Percentiles rank a stretch among this genome's conserved stretches.
Conservation (phyloP, 352 stramenopile species). For the Pythium phragmitis region DNA sequence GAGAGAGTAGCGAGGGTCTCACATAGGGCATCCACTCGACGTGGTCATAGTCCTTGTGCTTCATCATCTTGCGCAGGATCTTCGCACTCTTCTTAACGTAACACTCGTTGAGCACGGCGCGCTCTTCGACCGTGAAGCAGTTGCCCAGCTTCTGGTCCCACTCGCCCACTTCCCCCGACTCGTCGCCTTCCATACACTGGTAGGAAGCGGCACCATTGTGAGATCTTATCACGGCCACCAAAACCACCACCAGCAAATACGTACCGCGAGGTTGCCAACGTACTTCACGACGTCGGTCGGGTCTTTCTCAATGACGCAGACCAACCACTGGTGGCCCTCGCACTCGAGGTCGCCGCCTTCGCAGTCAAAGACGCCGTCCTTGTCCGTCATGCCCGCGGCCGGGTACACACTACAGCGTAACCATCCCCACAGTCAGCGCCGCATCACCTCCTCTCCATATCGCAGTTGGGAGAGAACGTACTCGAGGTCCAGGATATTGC, state of each 20-base stretch:
- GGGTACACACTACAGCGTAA: constrained; percentile 50
- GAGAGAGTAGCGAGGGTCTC: constrained; percentile 15
- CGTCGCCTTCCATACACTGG: constrained; percentile 76
- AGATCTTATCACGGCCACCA: neutral
- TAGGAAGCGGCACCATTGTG: neutral
- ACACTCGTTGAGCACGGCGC: constrained; percentile 52
- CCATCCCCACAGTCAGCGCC: neutral
- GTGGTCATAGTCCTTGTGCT: constrained; percentile 41
- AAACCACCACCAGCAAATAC: constrained; percentile 12
- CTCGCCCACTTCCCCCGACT: constrained; percentile 64
- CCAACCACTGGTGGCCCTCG: constrained; percentile 68
- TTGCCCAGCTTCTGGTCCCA: constrained; percentile 72
- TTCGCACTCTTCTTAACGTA: constrained; percentile 54
- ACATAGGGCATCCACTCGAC: constrained; percentile 82
- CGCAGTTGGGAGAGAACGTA: constrained; percentile 20
- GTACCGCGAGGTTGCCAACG: constrained; percentile 66
- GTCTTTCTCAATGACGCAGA: constrained; percentile 75
- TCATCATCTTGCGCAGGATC: constrained; percentile 66
- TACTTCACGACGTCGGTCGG: constrained; percentile 75
- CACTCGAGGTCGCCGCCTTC: constrained; percentile 68
- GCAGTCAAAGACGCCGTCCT: constrained; percentile 58
- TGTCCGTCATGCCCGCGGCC: constrained; percentile 66
- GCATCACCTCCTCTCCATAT: neutral
- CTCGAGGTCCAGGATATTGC: constrained; percentile 68
- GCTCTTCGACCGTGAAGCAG: constrained; percentile 66